Base-by-base conservation (phyloP, 495 filamentous ascomycete species). In the Achaetomiella virescens region DNA sequence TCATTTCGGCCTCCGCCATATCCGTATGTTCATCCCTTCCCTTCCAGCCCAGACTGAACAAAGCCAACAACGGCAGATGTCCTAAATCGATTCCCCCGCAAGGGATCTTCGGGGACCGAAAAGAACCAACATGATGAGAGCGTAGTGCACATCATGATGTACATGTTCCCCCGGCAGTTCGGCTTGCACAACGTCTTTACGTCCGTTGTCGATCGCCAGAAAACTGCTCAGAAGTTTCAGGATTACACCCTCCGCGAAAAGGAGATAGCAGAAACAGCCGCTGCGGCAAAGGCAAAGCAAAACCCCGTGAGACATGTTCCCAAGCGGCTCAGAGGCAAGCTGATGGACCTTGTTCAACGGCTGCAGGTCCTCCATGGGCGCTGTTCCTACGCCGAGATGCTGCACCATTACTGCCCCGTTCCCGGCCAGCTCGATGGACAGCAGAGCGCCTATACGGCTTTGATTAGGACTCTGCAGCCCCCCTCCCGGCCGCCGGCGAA, bases 81-180 rank as follows among this genome's bases (percentile, higher is more conserved):
- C 1, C 71, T 98, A 17, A 96, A 91, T 68, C 85, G 91, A 1
- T 88, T 80, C 63, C 71, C 78, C 0, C 71, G 81, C 53, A 60
- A 43, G 15, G n/a, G 40, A 1, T 40, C 59, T 1, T 20, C 55
- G 3, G 49, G 58, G 5, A 47, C n/a, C 7, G 59, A 44, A 36
- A 37, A 27, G 1, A 29, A 66, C 6, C 63, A 73, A 7, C 76
- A 80, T 47, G 65, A 67, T n/a, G 61, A 72, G 3, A 77, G 87
- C 48, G 87, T 83, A 0, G 63, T 85, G 7, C 89, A 87, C 55
- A 71, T 97, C 24, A 81, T 96, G 81, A 90, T 89, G 72, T 92
- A 98, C 68, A 84, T 98, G 1, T 98, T 98, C 59, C 93, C 93
- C 29, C 78, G 86, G 18, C 90, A 97, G 66, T 97, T 95, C 65